phyloP scores from a whole-genome alignment of 306 rosid genomes.

The Sicyos edulis region DNA sequence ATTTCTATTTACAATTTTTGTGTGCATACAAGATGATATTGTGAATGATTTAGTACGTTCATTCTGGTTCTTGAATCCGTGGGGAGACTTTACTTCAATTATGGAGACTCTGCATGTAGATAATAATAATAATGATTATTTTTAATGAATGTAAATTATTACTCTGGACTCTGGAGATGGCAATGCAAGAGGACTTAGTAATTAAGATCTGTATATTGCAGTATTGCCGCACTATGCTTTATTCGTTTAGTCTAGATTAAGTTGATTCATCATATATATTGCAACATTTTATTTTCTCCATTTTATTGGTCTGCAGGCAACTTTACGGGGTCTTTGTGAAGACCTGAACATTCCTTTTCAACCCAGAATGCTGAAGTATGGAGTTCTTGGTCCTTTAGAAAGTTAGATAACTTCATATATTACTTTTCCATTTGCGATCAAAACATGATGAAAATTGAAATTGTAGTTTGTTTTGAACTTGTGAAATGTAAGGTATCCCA shows the following conservation, averaged over 20 bases:
- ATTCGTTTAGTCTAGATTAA: neutral
- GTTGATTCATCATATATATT: neutral
- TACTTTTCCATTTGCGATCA: neutral
- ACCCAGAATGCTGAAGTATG: conserved; percentile 65
- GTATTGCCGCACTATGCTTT: neutral
- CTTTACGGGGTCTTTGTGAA: conserved; percentile 58
- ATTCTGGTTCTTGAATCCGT: neutral
- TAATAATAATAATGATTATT: too few relatives aligned
- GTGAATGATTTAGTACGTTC: neutral
- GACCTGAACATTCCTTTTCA: conserved; percentile 68
- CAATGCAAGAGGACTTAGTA: neutral
- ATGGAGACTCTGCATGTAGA: neutral
- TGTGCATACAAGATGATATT: neutral
- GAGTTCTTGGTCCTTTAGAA: conserved; percentile 20
- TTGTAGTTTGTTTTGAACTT: neutral
- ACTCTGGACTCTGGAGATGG: neutral
- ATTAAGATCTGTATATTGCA: conserved; percentile 13
- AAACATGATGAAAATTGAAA: neutral
- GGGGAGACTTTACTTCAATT: neutral
- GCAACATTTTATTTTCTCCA: neutral
- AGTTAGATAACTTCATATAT: neutral
- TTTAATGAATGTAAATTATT: too few relatives aligned
- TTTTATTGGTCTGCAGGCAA: conserved; percentile 41
- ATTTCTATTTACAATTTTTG: neutral
- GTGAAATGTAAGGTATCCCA: neutral